phyloP scores from a whole-genome alignment of 2,329 filamentous ascomycete genomes.

The Penicillium aurantiogriseum region DNA sequence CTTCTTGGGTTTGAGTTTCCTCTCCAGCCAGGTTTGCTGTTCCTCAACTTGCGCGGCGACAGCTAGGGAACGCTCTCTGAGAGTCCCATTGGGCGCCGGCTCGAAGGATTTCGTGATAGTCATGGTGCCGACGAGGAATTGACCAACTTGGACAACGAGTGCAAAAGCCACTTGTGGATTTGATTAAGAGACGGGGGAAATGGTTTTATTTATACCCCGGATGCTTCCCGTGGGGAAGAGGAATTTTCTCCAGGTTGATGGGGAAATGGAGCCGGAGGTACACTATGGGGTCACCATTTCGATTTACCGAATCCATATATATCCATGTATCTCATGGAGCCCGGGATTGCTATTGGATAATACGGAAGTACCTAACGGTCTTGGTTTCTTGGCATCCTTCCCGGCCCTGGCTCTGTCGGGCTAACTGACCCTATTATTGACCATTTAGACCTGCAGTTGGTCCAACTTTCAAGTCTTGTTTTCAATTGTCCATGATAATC shows the following conservation, averaged over 20 bases:
- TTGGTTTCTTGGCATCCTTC: background rate
- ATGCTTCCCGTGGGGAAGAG: conserved; percentile 13
- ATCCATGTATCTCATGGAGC: background rate
- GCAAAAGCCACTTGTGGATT: background rate
- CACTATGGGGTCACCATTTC: background rate
- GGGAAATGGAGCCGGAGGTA: background rate
- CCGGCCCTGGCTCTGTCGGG: background rate
- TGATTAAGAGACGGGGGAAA: background rate
- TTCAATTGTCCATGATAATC: background rate
- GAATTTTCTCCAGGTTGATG: conserved; percentile 14
- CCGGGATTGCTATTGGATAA: background rate
- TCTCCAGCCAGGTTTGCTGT: conserved; percentile 36
- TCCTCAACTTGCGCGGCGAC: conserved; percentile 24
- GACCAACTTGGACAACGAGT: background rate
- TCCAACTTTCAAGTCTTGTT: background rate
- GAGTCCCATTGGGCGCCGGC: conserved; percentile 15
- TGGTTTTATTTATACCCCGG: conserved; percentile 21
- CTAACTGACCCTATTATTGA: background rate
- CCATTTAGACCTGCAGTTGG: background rate
- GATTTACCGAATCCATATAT: background rate
- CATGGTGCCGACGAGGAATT: conserved; percentile 2
- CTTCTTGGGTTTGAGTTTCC: conserved; percentile 38
- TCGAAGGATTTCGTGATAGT: conserved; percentile 1
- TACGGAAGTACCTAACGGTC: background rate
- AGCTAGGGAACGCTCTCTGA: conserved; percentile 23